Base-by-base conservation (phyloP, 2,329 filamentous ascomycete species). In the Penicillium brevicompactum region DNA sequence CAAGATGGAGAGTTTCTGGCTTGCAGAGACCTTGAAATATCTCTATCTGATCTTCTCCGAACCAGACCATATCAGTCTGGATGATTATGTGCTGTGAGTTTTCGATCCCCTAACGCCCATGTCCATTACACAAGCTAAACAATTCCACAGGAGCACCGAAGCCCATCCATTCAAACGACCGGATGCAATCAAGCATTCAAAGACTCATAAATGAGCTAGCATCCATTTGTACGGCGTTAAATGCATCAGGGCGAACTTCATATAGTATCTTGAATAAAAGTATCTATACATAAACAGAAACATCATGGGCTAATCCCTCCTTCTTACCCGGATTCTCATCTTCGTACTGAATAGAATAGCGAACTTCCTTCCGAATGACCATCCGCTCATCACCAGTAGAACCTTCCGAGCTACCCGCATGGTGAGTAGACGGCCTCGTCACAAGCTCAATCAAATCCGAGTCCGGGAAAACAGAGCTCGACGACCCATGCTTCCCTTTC, bases 11-110 rank as follows among this genome's bases (percentile, higher is more conserved):
- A 78, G 74, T 27, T 78, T 77, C 60, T 78, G 76, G 76, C 59
- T 77, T n/a, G 72, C 75, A 0, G 76, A 78, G 61, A 78, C 76
- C 5, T 61, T 78, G 51, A 78, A 78, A 49, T 78, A 78, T 56
- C 73, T 78, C 45, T 78, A 77, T 38, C 67, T 78, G n/a, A 73
- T 75, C 24, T 78, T 78, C 56, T 74, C 72, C 4, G 74, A 76
- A 49, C 73, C 74, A 5, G 62, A 69, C 47, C 54, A 70, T 44
- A 64, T 78, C 38, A 76, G 70, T 56, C 61, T 78, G 56, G 76
- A 78, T 52, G 72, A 78, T 43, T 78, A 74, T 60, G 76, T 78
- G n/a, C 49, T 78, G 68, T 75, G 64, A 62, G 73, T 70, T 32
- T 53, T 8, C 14, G 16, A 13, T 9, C 9, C 7, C 2, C 41